Evolutionary conservation across 2,329 filamentous ascomycete genomes (phyloP).

Genomic region (Leptosphaerulina australis): DNA sequence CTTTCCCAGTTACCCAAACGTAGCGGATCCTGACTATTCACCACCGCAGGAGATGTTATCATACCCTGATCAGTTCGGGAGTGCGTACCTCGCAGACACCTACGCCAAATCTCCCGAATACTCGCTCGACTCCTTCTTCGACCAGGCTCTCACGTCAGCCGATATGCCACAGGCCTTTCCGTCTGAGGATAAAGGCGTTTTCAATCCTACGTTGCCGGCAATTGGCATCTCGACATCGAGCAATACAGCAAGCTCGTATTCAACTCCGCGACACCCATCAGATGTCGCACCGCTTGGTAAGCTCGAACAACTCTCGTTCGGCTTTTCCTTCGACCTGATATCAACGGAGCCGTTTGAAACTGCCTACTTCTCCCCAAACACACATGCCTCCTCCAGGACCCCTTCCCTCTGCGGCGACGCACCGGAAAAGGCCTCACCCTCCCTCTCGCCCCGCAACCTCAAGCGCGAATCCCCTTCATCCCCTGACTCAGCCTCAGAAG

Average conservation of each 20-base stretch:
- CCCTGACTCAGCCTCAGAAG: conserved; percentile 25
- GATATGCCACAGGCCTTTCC: conserved; percentile 28
- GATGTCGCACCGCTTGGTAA: conserved; percentile 32
- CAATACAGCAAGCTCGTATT: conserved; percentile 12
- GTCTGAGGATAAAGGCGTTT: conserved; percentile 21
- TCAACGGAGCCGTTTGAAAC: conserved; percentile 22
- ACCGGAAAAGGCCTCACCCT: conserved; percentile 29
- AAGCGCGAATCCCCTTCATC: conserved; percentile 41
- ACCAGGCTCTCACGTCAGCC: conserved; percentile 34
- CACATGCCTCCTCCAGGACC: conserved; percentile 33
- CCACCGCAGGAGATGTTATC: conserved; percentile 29
- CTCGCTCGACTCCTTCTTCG: conserved; percentile 38
- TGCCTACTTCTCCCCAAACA: conserved; percentile 26
- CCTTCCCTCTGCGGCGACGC: conserved; percentile 44
- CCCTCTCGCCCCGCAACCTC: conserved; percentile 35
- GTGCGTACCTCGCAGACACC: conserved; percentile 31
- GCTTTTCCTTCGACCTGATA: conserved; percentile 29
- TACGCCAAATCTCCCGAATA: conserved; percentile 33
- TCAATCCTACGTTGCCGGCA: conserved; percentile 25
- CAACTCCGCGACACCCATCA: conserved; percentile 24
- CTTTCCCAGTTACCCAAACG: conserved; percentile 29
- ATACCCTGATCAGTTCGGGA: conserved; percentile 35
- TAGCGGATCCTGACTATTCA: conserved; percentile 35
- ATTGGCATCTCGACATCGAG: conserved; percentile 23
- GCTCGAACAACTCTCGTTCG: conserved; percentile 24